Conservation (phyloP, 2,329 filamentous ascomycete species). For the Apiospora rasikravindrae region DNA sequence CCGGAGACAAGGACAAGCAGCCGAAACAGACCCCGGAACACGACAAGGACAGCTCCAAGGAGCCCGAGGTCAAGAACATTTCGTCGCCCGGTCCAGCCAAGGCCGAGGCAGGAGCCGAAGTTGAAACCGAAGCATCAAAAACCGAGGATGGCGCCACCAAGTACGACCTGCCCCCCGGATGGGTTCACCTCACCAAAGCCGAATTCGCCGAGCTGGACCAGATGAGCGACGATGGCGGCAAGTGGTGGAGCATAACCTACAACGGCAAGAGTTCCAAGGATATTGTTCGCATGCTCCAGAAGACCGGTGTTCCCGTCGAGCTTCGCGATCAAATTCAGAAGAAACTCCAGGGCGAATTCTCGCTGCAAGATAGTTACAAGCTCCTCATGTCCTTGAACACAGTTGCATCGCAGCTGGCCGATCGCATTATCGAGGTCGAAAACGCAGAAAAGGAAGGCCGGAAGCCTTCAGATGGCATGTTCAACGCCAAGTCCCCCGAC, state of each 20-base stretch:
- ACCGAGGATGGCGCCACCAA: constrained; percentile 23
- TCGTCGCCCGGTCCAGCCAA: constrained; percentile 37
- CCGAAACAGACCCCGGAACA: constrained; percentile 24
- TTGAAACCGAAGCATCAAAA: constrained; percentile 27
- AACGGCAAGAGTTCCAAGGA: constrained; percentile 18
- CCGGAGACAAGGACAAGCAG: constrained; percentile 29
- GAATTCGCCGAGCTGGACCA: constrained; percentile 25
- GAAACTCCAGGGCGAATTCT: constrained; percentile 16
- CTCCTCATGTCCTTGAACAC: constrained; percentile 28
- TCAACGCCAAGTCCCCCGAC: constrained; percentile 1
- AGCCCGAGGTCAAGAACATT: constrained; percentile 34
- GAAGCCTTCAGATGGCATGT: constrained; percentile 2
- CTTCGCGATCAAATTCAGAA: constrained; percentile 28
- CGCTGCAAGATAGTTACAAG: constrained; percentile 26
- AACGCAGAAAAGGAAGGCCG: not conserved
- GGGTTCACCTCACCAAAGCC: constrained; percentile 34
- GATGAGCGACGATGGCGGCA: not conserved
- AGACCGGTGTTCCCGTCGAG: constrained; percentile 28
- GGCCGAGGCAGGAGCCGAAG: constrained; percentile 28
- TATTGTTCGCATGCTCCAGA: constrained; percentile 25
- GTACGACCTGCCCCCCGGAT: constrained; percentile 34
- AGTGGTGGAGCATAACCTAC: not conserved
- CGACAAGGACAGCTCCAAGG: constrained; percentile 21
- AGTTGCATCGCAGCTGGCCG: constrained; percentile 25
- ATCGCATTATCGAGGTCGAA: constrained; percentile 20